These are phyloP conservation scores for Pholiota microspora DNA, from an alignment of 768 basidiomycete genomes.

Conservation along the genomic window DNA sequence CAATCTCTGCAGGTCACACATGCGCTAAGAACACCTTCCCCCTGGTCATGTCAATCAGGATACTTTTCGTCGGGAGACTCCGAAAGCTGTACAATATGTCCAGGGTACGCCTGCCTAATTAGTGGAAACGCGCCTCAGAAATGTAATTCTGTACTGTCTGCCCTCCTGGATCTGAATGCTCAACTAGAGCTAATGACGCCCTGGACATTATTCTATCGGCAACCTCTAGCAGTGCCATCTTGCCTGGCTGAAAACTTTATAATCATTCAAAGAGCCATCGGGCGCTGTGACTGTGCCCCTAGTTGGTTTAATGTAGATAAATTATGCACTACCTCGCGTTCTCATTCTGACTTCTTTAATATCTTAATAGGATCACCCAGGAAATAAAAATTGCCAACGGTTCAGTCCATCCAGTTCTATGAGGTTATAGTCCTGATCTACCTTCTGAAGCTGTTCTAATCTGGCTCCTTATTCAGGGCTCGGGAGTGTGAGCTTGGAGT, in stretches of 20 bases:
- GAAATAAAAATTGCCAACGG: constrained; percentile 24
- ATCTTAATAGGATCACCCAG: constrained; percentile 16
- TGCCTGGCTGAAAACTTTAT: constrained; percentile 26
- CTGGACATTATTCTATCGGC: constrained; percentile 25
- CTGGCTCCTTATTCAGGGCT: constrained; percentile 24
- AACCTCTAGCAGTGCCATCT: constrained; percentile 16
- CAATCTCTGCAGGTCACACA: constrained; percentile 10
- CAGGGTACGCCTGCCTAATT: neutral
- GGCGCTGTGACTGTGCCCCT: constrained; percentile 25
- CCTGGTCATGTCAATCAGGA: neutral
- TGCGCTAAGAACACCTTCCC: neutral
- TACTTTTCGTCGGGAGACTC: neutral
- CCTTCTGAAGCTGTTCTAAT: constrained; percentile 20
- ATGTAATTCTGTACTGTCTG: constrained; percentile 7
- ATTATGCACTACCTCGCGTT: neutral
- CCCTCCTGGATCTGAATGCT: constrained; percentile 21
- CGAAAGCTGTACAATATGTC: neutral
- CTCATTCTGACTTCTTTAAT: neutral
- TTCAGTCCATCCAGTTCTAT: neutral
- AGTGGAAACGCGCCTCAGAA: neutral
- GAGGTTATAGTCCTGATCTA: neutral
- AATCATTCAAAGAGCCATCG: constrained; percentile 22
- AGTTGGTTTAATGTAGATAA: constrained; percentile 25
- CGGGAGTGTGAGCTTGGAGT: constrained; percentile 17
- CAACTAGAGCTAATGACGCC: constrained; percentile 19